phyloP scores from a whole-genome alignment of 305 asterid genomes.

The Rubia tinctorum region DNA sequence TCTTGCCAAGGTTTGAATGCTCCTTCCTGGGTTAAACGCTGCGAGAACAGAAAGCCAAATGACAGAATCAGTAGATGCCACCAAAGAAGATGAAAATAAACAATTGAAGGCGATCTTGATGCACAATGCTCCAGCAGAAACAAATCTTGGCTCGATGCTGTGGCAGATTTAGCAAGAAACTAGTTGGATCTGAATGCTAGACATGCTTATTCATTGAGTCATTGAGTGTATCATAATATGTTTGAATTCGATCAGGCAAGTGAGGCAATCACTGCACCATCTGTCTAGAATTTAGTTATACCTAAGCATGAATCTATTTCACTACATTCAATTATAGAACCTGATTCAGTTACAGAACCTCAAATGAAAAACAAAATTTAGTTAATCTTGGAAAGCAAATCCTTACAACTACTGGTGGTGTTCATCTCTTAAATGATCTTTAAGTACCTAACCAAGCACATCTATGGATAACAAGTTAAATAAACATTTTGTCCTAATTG shows the following conservation, averaged over 20 bases:
- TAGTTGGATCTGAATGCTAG: constrained; percentile 1
- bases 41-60: constrained; percentile 20
- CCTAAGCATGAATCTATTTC: not conserved
- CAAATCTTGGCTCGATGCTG: not conserved
- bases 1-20: constrained; percentile 60
- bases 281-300: not conserved
- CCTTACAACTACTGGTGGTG: not conserved
- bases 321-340: not conserved
- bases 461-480: not conserved
- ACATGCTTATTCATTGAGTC: not conserved
- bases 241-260: not conserved
- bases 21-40: constrained; percentile 35
- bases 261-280: not conserved
- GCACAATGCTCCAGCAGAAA: not conserved
- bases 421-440: not conserved
- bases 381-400: not conserved
- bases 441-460: not conserved
- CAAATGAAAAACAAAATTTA: not conserved
- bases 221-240: not conserved
- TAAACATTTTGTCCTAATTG: not conserved
- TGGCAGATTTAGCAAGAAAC: not conserved
- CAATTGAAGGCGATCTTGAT: not conserved
- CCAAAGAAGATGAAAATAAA: not conserved
- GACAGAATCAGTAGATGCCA: not conserved
- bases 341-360: not conserved